phyloP scores from a whole-genome alignment of 805 yeast genomes.

The Saturnispora halmiae region DNA sequence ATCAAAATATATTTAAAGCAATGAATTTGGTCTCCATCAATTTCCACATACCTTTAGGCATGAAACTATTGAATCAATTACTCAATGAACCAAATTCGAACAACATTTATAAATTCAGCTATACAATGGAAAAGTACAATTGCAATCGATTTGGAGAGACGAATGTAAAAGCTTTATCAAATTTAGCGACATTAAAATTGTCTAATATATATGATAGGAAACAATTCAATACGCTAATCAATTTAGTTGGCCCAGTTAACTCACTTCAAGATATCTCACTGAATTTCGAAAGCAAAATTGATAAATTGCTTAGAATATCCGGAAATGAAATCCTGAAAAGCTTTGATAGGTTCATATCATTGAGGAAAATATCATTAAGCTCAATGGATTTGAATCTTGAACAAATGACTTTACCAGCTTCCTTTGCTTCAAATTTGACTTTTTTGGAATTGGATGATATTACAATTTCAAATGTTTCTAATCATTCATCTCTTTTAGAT shows the following conservation, averaged over 20 bases:
- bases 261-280: slow-evolving; percentile 7
- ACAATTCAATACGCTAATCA: slow-evolving; percentile 3
- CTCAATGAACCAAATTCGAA: slow-evolving; percentile 7
- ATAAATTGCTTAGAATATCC: background rate
- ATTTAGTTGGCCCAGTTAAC: background rate
- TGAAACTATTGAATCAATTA: slow-evolving; percentile 12
- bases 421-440: slow-evolving; percentile 9
- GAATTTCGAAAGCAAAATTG: background rate
- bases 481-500: slow-evolving; percentile 14
- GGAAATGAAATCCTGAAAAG: background rate
- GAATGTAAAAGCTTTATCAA: slow-evolving; percentile 1
- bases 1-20: background rate
- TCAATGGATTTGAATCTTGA: slow-evolving; percentile 13
- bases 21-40: background rate
- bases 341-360: slow-evolving; percentile 2
- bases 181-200: slow-evolving; percentile 11
- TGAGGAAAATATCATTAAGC: slow-evolving; percentile 10
- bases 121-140: slow-evolving; percentile 3
- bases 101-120: slow-evolving; percentile 6
- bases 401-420: no score
- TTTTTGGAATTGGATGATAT: slow-evolving; percentile 15
- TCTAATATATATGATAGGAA: slow-evolving; percentile 14
- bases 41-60: slow-evolving; percentile 13
- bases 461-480: background rate
- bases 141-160: background rate